A percentile compares a stretch with the other conserved stretches of the same genome.
phyloP scores from a whole-genome alignment of 192 early-diverging fungal species.

The Coemansia sp. region DNA sequence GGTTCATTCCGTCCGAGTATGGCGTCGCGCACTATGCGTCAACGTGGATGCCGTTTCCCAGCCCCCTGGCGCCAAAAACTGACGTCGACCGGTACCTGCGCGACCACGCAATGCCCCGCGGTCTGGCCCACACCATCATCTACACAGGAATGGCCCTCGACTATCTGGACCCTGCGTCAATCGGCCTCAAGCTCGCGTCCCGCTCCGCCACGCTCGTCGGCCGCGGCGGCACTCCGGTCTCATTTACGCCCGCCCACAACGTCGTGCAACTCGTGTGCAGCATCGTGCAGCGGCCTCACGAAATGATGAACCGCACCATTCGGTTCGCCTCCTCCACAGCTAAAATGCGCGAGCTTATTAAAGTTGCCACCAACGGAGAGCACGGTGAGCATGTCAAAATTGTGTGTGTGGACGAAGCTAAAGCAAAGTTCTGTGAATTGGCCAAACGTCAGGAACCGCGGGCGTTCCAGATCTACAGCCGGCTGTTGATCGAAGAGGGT shows the following conservation, averaged over 20 bases:
- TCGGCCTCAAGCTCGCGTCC: slow-evolving; percentile 24
- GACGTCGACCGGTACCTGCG: slow-evolving; percentile 24
- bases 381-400: slow-evolving; percentile 35
- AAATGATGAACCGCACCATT: slow-evolving; percentile 39
- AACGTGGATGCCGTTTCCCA: slow-evolving; percentile 32
- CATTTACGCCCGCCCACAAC: slow-evolving; percentile 31
- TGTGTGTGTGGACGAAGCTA: slow-evolving; percentile 34
- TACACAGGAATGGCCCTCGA: slow-evolving; percentile 52
- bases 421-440: slow-evolving; percentile 25
- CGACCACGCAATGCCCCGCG: slow-evolving; percentile 6
- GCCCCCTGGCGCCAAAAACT: slow-evolving; percentile 37
- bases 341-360: slow-evolving; percentile 43
- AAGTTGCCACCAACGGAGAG: slow-evolving; percentile 33
- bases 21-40: slow-evolving; percentile 36
- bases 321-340: slow-evolving; percentile 34
- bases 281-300: slow-evolving; percentile 29
- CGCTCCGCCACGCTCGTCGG: slow-evolving; percentile 43
- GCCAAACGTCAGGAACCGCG: slow-evolving; percentile 26
- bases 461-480: slow-evolving; percentile 37
- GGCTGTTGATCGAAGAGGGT: slow-evolving; percentile 47
- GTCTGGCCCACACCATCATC: slow-evolving; percentile 33
- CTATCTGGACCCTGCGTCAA: slow-evolving; percentile 34
- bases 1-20: slow-evolving; percentile 53
- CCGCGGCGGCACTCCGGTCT: slow-evolving; percentile 33
- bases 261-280: slow-evolving; percentile 15